A percentile compares a stretch with the other conserved stretches of the same genome.
These are phyloP conservation scores for Fusarium algeriense DNA, from an alignment of 2,329 filamentous ascomycete genomes.

Conservation along the genomic window DNA sequence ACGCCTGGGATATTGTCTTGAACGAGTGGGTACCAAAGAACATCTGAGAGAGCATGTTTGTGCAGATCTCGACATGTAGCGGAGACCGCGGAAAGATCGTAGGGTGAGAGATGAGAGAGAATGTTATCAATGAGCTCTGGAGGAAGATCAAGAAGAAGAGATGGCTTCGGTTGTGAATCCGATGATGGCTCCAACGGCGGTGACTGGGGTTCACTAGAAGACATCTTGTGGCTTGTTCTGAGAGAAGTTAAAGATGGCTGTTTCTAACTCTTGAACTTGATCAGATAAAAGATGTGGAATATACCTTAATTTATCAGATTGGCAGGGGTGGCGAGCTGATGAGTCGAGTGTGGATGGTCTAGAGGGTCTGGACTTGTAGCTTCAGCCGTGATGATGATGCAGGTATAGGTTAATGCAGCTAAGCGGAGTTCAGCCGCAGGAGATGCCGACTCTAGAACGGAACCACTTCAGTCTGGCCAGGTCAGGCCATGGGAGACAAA, in stretches of 20 bases:
- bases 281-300: neutral
- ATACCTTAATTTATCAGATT: conserved; percentile 3
- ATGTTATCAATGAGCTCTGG: conserved; percentile 81
- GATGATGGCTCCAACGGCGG: neutral
- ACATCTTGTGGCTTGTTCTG: neutral
- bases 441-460: neutral
- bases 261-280: conserved; percentile 6
- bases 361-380: conserved; percentile 14
- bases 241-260: neutral
- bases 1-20: conserved; percentile 74
- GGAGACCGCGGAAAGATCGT: conserved; percentile 71
- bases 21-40: conserved; percentile 78
- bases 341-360: conserved; percentile 16
- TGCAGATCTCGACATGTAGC: conserved; percentile 72
- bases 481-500: neutral
- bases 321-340: conserved; percentile 12
- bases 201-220: neutral
- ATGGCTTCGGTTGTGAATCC: neutral
- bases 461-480: neutral
- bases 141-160: conserved; percentile 70
- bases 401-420: conserved; percentile 12
- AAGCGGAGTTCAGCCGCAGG: conserved; percentile 28
- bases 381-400: conserved; percentile 1
- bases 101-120: conserved; percentile 72
- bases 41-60: conserved; percentile 71